A percentile compares a stretch with the other conserved stretches of the same genome.
These are phyloP conservation scores for Sclerotinia trifoliorum DNA, from an alignment of 2,329 filamentous ascomycete genomes.

Conservation along the genomic window DNA sequence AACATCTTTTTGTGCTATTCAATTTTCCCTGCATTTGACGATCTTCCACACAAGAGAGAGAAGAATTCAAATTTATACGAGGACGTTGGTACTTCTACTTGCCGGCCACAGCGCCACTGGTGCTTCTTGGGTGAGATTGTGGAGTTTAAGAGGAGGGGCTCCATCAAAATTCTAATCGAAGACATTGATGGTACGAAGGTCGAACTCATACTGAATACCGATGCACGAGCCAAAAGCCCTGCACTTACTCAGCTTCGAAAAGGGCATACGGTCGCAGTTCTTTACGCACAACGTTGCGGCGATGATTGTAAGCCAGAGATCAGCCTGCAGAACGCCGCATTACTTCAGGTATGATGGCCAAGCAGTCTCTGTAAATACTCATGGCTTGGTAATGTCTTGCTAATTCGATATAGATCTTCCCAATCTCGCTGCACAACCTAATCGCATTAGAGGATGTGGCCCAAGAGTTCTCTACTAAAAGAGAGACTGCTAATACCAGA, in stretches of 20 bases:
- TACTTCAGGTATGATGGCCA: background rate
- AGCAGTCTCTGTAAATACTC: background rate
- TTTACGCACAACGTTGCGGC: background rate
- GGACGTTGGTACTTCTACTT: too few relatives aligned
- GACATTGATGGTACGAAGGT: background rate
- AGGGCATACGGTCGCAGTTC: background rate
- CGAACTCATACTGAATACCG: background rate
- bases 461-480: background rate
- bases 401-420: background rate
- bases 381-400: background rate
- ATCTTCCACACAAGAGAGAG: background rate
- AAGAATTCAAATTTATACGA: background rate
- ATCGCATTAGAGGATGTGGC: background rate
- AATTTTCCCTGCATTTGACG: background rate
- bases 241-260: background rate
- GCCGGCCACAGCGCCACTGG: background rate
- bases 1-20: background rate
- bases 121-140: background rate
- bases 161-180: background rate
- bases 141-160: background rate
- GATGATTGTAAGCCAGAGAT: background rate
- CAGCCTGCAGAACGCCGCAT: background rate
- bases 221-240: background rate
- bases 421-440: background rate
- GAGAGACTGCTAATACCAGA: background rate